Percentiles rank a stretch among this genome's conserved stretches.
phyloP scores from a whole-genome alignment of 352 stramenopile genomes.

The Phytopythium oedochilum region DNA sequence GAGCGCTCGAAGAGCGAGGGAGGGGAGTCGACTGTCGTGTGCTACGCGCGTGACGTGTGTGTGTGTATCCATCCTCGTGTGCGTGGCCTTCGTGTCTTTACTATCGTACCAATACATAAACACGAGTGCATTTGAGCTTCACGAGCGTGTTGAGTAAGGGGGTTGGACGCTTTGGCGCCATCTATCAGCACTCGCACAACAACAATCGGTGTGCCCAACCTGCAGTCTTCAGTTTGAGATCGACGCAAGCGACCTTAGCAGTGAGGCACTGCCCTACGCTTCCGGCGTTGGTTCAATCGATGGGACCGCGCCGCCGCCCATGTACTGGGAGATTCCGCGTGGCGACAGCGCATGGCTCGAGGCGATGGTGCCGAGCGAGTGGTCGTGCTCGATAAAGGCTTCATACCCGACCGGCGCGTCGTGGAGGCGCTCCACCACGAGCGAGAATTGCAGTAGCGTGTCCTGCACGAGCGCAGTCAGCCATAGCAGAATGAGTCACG shows the following conservation, averaged over 20 bases:
- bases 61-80: too few relatives aligned
- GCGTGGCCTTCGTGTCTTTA: not conserved
- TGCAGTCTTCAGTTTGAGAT: too few relatives aligned
- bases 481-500: conserved; percentile 3
- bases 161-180: too few relatives aligned
- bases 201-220: too few relatives aligned
- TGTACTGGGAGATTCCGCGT: conserved; percentile 5
- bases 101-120: not conserved
- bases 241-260: too few relatives aligned
- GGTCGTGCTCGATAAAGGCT: conserved; percentile 16
- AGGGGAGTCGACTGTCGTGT: not conserved
- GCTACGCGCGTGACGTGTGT: too few relatives aligned
- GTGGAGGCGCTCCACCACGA: conserved; percentile 47
- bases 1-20: not conserved
- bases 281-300: not conserved
- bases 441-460: conserved; percentile 52
- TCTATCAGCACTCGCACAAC: too few relatives aligned
- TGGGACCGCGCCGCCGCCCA: not conserved
- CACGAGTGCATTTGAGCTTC: not conserved
- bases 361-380: conserved; percentile 9
- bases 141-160: too few relatives aligned
- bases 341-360: conserved; percentile 5
- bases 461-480: conserved; percentile 20
- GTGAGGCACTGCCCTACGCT: not conserved
- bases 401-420: conserved; percentile 47